These are phyloP conservation scores for Reticulascus tulasneorum DNA, from an alignment of 2,329 filamentous ascomycete species.

Conservation along the genomic window DNA sequence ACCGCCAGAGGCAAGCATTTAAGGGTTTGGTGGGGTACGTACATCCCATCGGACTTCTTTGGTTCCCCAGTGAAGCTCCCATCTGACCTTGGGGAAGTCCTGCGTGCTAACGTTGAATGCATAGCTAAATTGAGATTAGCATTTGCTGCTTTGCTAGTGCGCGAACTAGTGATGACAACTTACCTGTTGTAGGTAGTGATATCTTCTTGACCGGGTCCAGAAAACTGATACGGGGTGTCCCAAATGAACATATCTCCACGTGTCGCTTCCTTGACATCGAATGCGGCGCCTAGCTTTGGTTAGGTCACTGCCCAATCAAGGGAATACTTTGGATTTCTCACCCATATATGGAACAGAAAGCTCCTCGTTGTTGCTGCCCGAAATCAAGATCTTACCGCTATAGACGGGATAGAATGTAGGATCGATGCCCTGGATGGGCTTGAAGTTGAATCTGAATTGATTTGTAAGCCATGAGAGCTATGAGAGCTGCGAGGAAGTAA, in stretches of 20 bases:
- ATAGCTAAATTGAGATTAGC: conserved; percentile 2
- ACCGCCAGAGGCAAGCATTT: accelerated
- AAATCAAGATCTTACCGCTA: conserved; percentile 28
- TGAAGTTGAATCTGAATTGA: conserved; percentile 23
- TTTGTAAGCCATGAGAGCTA: too few relatives aligned
- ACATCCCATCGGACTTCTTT: conserved; percentile 22
- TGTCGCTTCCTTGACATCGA: conserved; percentile 8
- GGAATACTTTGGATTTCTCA: not conserved
- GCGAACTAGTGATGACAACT: not conserved
- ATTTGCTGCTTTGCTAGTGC: not conserved
- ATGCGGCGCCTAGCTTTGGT: conserved; percentile 3
- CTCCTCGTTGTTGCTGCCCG: conserved; percentile 24
- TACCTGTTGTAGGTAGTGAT: conserved; percentile 8
- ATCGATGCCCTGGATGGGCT: conserved; percentile 18
- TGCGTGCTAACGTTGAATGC: conserved; percentile 52
- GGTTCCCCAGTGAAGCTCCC: conserved; percentile 11
- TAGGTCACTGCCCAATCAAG: not conserved
- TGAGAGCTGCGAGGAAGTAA: too few relatives aligned
- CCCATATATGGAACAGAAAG: conserved; percentile 29
- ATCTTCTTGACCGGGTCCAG: conserved; percentile 3
- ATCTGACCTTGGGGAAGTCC: conserved; percentile 12
- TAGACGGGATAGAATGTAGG: conserved; percentile 27
- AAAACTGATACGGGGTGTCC: conserved; percentile 4
- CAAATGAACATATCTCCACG: conserved; percentile 6
- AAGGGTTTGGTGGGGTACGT: not conserved